Evolutionary conservation across 768 basidiomycete species (phyloP).

Genomic region (Xerocomellus chrysenteron): DNA sequence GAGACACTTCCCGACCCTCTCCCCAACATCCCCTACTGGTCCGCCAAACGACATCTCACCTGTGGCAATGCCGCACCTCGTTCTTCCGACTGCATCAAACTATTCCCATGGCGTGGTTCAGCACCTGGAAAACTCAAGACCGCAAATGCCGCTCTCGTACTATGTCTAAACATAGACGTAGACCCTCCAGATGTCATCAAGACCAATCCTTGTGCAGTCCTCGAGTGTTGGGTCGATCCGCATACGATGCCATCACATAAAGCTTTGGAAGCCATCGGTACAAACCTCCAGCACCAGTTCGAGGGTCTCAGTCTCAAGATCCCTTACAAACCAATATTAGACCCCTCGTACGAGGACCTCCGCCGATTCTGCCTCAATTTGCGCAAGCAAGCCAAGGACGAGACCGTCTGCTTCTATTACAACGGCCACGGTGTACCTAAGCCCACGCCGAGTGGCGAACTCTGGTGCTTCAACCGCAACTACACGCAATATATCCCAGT

Average conservation of each 20-base stretch:
- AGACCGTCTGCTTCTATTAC: slow-evolving; percentile 94
- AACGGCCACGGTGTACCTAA: slow-evolving; percentile 99
- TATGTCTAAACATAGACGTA: slow-evolving; percentile 96
- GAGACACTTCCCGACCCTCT: slow-evolving; percentile 46
- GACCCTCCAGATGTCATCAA: slow-evolving; percentile 98
- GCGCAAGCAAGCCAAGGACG: slow-evolving; percentile 87
- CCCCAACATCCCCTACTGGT: slow-evolving; percentile 80
- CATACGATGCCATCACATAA: slow-evolving; percentile 89
- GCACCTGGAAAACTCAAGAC: slow-evolving; percentile 88
- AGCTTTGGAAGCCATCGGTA: slow-evolving; percentile 90
- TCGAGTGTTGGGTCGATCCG: slow-evolving; percentile 98
- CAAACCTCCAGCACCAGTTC: slow-evolving; percentile 92
- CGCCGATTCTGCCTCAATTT: slow-evolving; percentile 81
- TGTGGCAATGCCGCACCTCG: slow-evolving; percentile 82
- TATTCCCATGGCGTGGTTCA: slow-evolving; percentile 76
- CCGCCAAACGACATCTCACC: slow-evolving; percentile 86
- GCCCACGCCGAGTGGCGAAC: slow-evolving; percentile 91
- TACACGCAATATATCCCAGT: slow-evolving; percentile 99
- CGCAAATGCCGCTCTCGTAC: slow-evolving; percentile 79
- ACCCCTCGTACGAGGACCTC: slow-evolving; percentile 93
- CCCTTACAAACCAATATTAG: slow-evolving; percentile 89
- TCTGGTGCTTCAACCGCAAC: slow-evolving; percentile 97
- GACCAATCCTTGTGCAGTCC: slow-evolving; percentile 90
- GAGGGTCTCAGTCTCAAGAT: slow-evolving; percentile 94
- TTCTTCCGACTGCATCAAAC: slow-evolving; percentile 62